Conservation (phyloP, 225 moss, liverwort and hornwort species). For the Sphagnum contortum region DNA sequence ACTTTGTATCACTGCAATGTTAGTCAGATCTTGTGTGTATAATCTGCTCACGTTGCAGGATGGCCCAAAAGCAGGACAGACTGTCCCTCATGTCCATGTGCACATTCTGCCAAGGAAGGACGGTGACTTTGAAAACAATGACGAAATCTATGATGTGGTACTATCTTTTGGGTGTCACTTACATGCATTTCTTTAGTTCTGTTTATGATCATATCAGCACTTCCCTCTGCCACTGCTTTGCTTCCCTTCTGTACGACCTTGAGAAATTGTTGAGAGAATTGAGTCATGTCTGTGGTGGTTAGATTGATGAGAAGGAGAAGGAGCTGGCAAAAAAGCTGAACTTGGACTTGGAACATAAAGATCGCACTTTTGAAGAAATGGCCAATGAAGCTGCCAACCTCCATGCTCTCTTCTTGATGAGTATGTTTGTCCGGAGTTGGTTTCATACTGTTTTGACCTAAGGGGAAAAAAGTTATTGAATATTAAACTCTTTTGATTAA, state of each 20-base stretch:
- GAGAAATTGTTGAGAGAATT: not conserved
- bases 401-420: slow-evolving; percentile 58
- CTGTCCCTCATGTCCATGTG: slow-evolving; percentile 89
- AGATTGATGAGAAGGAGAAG: slow-evolving; percentile 86
- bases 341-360: slow-evolving; percentile 74
- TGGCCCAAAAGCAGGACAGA: slow-evolving; percentile 92
- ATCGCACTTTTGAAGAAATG: slow-evolving; percentile 71
- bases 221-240: not conserved
- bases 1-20: no score
- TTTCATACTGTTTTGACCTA: no score
- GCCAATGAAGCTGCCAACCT: slow-evolving; percentile 73
- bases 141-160: slow-evolving; percentile 90
- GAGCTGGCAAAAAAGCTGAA: no score
- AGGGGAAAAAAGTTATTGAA: no score
- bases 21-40: no score
- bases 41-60: slow-evolving; percentile 30
- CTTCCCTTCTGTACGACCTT: not conserved
- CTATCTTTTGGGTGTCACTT: not conserved
- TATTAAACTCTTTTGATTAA: no score
- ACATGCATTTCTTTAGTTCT: not conserved
- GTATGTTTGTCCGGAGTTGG: no score
- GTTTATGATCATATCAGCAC: slow-evolving; percentile 4
- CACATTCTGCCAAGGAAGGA: slow-evolving; percentile 76
- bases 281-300: not conserved
- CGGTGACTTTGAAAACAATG: slow-evolving; percentile 78